Evolutionary conservation across 2,329 filamentous ascomycete genomes (phyloP).

Genomic region (Magnaporthiopsis rhizophila): DNA sequence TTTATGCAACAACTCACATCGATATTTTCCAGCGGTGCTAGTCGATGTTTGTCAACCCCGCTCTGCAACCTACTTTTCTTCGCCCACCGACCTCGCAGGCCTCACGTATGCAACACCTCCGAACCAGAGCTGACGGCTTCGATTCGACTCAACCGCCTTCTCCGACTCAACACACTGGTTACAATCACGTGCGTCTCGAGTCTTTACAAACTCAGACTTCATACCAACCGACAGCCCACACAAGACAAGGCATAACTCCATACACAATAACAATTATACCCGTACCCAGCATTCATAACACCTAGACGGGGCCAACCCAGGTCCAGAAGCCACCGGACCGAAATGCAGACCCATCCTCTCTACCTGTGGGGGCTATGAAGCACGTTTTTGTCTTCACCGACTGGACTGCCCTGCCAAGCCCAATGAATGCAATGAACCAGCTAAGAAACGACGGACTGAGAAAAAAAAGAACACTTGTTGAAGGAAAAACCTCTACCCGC

Average conservation of each 20-base stretch:
- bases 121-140: background rate
- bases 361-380: slow-evolving; percentile 3
- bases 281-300: slow-evolving; percentile 7
- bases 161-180: background rate
- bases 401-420: slow-evolving; percentile 5
- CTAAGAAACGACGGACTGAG: background rate
- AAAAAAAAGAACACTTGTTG: background rate
- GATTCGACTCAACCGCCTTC: background rate
- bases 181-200: background rate
- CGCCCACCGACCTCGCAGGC: too few relatives aligned
- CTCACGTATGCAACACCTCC: too few relatives aligned
- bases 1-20: background rate
- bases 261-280: slow-evolving; percentile 7
- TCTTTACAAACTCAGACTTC: background rate
- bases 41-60: background rate
- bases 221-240: background rate
- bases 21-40: background rate
- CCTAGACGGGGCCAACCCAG: slow-evolving; percentile 3
- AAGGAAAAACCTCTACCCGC: slow-evolving; percentile 34
- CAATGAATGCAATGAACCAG: slow-evolving; percentile 4
- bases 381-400: slow-evolving; percentile 7
- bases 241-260: background rate
- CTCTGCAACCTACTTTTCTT: background rate
- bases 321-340: slow-evolving; percentile 2
- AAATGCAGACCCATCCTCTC: slow-evolving; percentile 3